Conservation (phyloP, 805 yeast genomes). For the Komagataella phaffii region DNA sequence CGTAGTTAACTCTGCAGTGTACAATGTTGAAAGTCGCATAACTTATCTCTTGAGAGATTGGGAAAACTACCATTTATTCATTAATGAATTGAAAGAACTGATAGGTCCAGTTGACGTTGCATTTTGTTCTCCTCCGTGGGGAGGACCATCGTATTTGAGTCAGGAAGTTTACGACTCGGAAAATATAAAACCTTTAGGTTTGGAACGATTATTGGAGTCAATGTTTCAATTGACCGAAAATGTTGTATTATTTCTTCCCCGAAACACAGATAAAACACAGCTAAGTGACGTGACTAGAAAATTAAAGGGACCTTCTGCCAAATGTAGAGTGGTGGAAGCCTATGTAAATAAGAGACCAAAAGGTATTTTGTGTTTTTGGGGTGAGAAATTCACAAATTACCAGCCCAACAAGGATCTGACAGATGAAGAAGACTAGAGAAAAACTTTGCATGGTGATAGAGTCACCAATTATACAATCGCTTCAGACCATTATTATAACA, state of each 20-base stretch:
- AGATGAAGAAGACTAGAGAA: neutral
- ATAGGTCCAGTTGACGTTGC: conserved; percentile 30
- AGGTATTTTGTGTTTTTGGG: conserved; percentile 52
- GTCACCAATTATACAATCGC: neutral
- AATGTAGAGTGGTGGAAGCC: conserved; percentile 32
- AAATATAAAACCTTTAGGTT: conserved; percentile 29
- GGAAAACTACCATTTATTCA: conserved; percentile 7
- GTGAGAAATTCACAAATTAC: conserved; percentile 25
- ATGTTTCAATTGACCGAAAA: conserved; percentile 27
- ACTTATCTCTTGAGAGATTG: conserved; percentile 37
- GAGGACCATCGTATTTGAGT: conserved; percentile 51
- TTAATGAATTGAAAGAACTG: conserved; percentile 7
- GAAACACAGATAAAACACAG: conserved; percentile 41
- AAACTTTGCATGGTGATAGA: neutral
- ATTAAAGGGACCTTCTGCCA: conserved; percentile 28
- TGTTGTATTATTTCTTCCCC: conserved; percentile 51
- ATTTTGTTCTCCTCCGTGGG: conserved; percentile 86
- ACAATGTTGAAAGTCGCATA: conserved; percentile 40
- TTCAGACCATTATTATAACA: neutral
- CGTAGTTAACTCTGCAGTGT: conserved; percentile 48
- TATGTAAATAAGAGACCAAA: conserved; percentile 27
- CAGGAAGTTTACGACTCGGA: conserved; percentile 31
- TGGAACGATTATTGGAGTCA: conserved; percentile 29
- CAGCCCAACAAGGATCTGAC: neutral
- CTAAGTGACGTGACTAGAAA: conserved; percentile 30